Base-by-base conservation (phyloP, 352 stramenopile genomes). In the Pythium coloratum region DNA sequence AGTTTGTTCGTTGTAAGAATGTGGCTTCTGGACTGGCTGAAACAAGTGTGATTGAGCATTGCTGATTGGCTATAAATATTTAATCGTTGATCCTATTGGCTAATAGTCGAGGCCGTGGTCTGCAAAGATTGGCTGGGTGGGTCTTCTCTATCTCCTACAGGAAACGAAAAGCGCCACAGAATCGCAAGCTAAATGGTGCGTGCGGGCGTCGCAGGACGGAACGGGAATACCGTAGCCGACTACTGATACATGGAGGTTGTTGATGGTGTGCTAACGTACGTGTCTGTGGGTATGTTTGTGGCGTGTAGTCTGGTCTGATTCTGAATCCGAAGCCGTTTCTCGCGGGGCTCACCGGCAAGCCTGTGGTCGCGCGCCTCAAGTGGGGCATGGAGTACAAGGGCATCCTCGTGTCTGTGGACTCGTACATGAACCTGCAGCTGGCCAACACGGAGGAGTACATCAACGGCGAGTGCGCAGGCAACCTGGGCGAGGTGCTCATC, bases 341-440 rank as follows among this genome's bases (percentile, higher is more conserved):
- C 66, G 93, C 88, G 36, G 91, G 95, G 47, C 86, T 98, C 53
- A 97, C 92, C 18, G 98, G 97, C 33, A 98, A 99, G 75, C 69
- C 81, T 20, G 95, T 99, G 40, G 88, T 98, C 69, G 96, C 99
- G 57, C 97, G 98, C 67, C 89, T 99, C 60, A 99, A 99, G 84
- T 99, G 97, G 98, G 97, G 97, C 34, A 98, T 99, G 92, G 97
- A 99, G 82, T 99, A 99, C 82, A 97, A 99, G 77, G 98, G 91
- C 65, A 74, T 94, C 38, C 82, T 97, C 60, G 76, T 97, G 44
- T 98, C 93, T 3, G 92, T 98, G 18, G 98, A 99, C 86, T 97
- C 91, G 55, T 99, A 99, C 86, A 99, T 99, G 96, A 99, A 99
- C 82, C 76, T 99, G 57, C 96, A 99, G 77, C 84, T 99, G 55